Percentiles rank a stretch among this genome's conserved stretches.
Evolutionary conservation across 805 yeast species (phyloP).

Genomic region (Ogataea saltuana): DNA sequence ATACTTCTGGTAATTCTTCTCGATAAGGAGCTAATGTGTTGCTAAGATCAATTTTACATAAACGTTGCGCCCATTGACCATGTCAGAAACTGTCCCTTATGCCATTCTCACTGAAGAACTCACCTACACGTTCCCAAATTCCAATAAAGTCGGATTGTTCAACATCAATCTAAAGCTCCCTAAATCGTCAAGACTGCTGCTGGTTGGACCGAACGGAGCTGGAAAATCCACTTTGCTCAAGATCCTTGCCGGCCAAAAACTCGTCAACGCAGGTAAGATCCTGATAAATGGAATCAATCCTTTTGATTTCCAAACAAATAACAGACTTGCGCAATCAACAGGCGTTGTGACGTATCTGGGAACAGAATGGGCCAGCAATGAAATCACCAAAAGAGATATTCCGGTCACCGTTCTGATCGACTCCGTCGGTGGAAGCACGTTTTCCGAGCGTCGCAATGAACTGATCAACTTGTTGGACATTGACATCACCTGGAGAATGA

Average conservation of each 20-base stretch:
- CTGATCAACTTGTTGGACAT: constrained; percentile 79
- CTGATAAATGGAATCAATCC: constrained; percentile 85
- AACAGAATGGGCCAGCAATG: constrained; percentile 96
- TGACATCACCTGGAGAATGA: constrained; percentile 90
- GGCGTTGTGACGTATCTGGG: constrained; percentile 71
- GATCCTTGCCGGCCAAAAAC: constrained; percentile 87
- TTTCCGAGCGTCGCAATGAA: constrained; percentile 71
- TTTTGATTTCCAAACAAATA: constrained; percentile 45
- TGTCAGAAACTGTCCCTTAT: constrained; percentile 19
- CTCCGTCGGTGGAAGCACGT: constrained; percentile 78
- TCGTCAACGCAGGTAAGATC: constrained; percentile 72
- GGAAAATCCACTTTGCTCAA: constrained; percentile 89
- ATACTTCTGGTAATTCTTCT: no score
- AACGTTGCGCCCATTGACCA: background rate
- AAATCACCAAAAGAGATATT: constrained; percentile 86
- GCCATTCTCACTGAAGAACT: constrained; percentile 67
- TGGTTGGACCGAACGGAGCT: constrained; percentile 96
- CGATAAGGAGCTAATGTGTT: no score
- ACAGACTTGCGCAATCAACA: constrained; percentile 9
- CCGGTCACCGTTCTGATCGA: constrained; percentile 78
- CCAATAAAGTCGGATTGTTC: constrained; percentile 63
- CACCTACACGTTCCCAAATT: constrained; percentile 65
- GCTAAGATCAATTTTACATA: background rate
- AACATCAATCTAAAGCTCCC: constrained; percentile 62
- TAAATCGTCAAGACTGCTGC: constrained; percentile 71